phyloP scores from a whole-genome alignment of 352 stramenopile genomes.

The Pythium oligandrum region DNA sequence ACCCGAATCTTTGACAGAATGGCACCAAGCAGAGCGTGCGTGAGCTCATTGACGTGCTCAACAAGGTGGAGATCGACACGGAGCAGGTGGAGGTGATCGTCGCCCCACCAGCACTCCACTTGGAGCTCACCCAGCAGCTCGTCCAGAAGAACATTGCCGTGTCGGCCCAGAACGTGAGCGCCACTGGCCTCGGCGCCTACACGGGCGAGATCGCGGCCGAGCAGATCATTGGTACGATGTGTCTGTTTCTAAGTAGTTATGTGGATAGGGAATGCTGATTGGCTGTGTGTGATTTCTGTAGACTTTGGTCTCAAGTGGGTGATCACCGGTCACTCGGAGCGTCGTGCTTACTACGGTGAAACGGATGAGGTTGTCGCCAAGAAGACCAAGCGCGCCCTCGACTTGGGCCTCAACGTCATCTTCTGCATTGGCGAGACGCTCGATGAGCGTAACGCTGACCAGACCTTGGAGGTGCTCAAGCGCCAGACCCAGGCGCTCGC shows the following conservation, averaged over 20 bases:
- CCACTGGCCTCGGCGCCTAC: constrained; percentile 86
- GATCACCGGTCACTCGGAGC: constrained; percentile 91
- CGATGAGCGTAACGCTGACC: constrained; percentile 79
- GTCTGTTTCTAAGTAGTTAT: constrained; percentile 5
- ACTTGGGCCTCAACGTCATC: constrained; percentile 90
- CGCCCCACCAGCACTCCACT: constrained; percentile 55
- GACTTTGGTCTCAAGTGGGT: constrained; percentile 76
- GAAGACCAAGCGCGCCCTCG: constrained; percentile 90
- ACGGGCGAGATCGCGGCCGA: constrained; percentile 87
- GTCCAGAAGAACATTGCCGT: constrained; percentile 61
- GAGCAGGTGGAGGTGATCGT: constrained; percentile 71
- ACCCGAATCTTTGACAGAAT: constrained; percentile 25
- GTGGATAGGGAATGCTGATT: constrained; percentile 63
- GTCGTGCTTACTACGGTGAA: constrained; percentile 89
- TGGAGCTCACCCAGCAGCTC: constrained; percentile 34
- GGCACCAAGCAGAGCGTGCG: constrained; percentile 81
- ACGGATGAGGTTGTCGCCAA: constrained; percentile 91
- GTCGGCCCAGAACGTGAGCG: constrained; percentile 61
- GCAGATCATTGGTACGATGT: constrained; percentile 83
- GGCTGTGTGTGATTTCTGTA: constrained; percentile 48
- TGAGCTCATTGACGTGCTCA: constrained; percentile 79
- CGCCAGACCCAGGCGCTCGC: constrained; percentile 93
- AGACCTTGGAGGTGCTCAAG: constrained; percentile 91
- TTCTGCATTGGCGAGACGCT: constrained; percentile 97
- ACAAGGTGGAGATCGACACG: constrained; percentile 60